phyloP scores from a whole-genome alignment of 208 protist species.

The Trypanosomatidae sp. region DNA sequence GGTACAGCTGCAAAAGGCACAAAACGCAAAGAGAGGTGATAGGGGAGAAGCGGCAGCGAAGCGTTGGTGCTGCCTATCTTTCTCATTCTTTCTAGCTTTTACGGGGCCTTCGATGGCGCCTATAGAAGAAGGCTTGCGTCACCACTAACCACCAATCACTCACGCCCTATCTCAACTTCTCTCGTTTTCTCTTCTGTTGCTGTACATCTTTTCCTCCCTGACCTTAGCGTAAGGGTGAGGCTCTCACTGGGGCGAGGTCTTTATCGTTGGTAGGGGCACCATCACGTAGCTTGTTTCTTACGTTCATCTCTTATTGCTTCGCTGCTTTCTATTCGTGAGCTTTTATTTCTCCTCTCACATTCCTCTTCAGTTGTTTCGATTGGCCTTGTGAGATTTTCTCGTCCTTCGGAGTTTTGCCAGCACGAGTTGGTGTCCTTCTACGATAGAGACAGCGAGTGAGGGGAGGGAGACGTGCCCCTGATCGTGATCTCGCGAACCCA shows the following conservation, averaged over 20 bases:
- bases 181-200: constrained; percentile 23
- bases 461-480: not conserved
- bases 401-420: not conserved
- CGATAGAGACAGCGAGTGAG: not conserved
- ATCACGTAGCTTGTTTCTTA: not conserved
- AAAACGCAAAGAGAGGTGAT: not conserved
- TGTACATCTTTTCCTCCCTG: not conserved
- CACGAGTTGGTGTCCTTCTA: not conserved
- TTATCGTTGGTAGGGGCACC: not conserved
- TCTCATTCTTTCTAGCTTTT: not conserved
- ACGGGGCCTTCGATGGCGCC: not conserved
- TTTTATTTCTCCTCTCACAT: not conserved
- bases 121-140: not conserved
- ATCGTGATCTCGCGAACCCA: not conserved
- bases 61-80: not conserved
- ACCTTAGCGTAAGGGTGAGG: no score
- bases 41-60: not conserved
- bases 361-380: not conserved
- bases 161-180: constrained; percentile 2
- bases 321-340: not conserved
- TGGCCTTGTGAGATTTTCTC: not conserved
- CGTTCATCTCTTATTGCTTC: not conserved
- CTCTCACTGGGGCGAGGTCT: not conserved
- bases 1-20: not conserved
- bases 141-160: not conserved